phyloP scores from a whole-genome alignment of 139 green algal species.

The Raphidocelis subcapitata region DNA sequence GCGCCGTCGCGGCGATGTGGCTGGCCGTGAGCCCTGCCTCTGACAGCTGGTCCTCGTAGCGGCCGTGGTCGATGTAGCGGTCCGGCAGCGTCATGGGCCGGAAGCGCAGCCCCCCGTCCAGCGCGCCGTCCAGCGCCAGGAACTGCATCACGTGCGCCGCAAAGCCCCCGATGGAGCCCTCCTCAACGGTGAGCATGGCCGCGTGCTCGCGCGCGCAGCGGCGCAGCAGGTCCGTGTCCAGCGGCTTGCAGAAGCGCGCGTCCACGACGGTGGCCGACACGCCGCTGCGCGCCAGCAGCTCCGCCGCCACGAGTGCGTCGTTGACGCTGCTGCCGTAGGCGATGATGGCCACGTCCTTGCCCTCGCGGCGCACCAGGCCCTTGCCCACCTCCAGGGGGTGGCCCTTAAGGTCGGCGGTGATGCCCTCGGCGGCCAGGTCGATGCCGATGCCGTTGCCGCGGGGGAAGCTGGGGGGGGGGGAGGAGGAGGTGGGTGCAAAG shows the following conservation, averaged over 20 bases:
- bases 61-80: slow-evolving; percentile 83
- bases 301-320: slow-evolving; percentile 82
- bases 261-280: slow-evolving; percentile 91
- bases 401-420: slow-evolving; percentile 84
- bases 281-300: slow-evolving; percentile 80
- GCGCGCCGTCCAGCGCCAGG: slow-evolving; percentile 83
- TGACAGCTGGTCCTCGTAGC: slow-evolving; percentile 85
- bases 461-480: no score
- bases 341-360: slow-evolving; percentile 90
- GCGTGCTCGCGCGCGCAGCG: slow-evolving; percentile 68
- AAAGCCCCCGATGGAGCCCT: slow-evolving; percentile 97
- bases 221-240: slow-evolving; percentile 83
- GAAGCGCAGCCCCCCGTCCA: slow-evolving; percentile 95
- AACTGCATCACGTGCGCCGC: slow-evolving; percentile 93
- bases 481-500: no score
- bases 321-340: slow-evolving; percentile 90
- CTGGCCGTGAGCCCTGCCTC: slow-evolving; percentile 84
- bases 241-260: slow-evolving; percentile 98
- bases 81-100: slow-evolving; percentile 95
- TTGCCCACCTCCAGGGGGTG: slow-evolving; percentile 84
- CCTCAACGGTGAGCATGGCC: slow-evolving; percentile 95
- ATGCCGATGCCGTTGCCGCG: slow-evolving; percentile 95
- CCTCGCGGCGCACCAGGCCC: slow-evolving; percentile 77
- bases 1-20: slow-evolving; percentile 89
- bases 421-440: slow-evolving; percentile 77